phyloP scores from a whole-genome alignment of 176 grass and related monocot species.

The Avena sativa region DNA sequence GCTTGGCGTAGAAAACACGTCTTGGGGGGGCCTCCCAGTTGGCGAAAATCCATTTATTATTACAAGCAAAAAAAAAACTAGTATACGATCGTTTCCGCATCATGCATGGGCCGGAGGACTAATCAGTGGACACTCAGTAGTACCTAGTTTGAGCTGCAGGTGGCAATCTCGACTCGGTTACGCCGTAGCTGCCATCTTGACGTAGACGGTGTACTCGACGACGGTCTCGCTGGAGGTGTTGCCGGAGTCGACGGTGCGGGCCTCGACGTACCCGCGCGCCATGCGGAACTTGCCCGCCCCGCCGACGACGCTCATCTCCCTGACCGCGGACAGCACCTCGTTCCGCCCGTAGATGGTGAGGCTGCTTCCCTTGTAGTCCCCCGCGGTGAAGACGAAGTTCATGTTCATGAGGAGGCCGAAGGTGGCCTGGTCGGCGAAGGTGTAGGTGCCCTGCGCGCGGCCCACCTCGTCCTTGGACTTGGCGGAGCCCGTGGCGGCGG shows the following conservation, averaged over 20 bases:
- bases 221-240: conserved; percentile 37
- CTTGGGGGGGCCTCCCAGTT: no score
- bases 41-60: no score
- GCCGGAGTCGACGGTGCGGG: conserved; percentile 29
- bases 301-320: conserved; percentile 85
- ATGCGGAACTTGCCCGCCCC: conserved; percentile 72
- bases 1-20: no score
- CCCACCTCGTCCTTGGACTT: conserved; percentile 48
- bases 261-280: conserved; percentile 62
- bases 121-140: no score
- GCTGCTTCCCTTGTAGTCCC: conserved; percentile 72
- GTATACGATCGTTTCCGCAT: no score
- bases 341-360: conserved; percentile 61
- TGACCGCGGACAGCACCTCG: conserved; percentile 44
- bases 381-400: conserved; percentile 76
- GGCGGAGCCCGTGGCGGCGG: conserved; percentile 21
- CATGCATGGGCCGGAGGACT: no score
- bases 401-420: conserved; percentile 66
- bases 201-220: conserved; percentile 76
- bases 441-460: conserved; percentile 77
- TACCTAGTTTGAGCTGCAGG: no score
- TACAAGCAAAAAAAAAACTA: no score
- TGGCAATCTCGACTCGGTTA: not conserved
- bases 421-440: conserved; percentile 45
- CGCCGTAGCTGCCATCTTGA: not conserved